Percentiles rank a stretch among this genome's conserved stretches.
phyloP scores from a whole-genome alignment of 2,329 filamentous ascomycete genomes.

The Nigrospora osmanthi region DNA sequence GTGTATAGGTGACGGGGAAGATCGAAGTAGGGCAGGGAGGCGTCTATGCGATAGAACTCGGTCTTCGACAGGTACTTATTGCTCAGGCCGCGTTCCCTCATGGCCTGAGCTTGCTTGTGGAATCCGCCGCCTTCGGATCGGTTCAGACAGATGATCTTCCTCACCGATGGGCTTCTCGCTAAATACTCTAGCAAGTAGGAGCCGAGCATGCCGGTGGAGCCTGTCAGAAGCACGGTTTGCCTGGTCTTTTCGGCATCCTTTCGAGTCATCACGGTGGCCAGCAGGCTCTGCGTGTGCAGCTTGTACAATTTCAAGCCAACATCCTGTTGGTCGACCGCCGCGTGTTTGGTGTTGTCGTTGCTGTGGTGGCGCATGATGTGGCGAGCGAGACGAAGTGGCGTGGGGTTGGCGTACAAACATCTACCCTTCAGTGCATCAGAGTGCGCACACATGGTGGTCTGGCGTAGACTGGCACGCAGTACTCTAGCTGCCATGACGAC shows the following conservation, averaged over 20 bases:
- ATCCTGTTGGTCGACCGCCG: conserved; percentile 17
- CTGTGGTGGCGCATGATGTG: conserved; percentile 15
- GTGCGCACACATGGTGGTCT: conserved; percentile 16
- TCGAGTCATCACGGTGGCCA: conserved; percentile 6
- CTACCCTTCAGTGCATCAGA: conserved; percentile 21
- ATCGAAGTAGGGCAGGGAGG: conserved; percentile 38
- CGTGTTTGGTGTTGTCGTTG: neutral
- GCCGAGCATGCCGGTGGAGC: conserved; percentile 42
- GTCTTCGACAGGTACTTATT: conserved; percentile 24
- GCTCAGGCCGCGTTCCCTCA: conserved; percentile 28
- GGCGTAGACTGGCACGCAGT: conserved; percentile 23
- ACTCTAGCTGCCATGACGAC: conserved; percentile 28
- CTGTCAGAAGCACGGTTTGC: conserved; percentile 33
- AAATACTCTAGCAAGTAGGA: conserved; percentile 36
- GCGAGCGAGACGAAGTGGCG: conserved; percentile 21
- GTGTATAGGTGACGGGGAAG: conserved; percentile 28
- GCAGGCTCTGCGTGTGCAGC: conserved; percentile 23
- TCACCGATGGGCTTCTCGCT: conserved; percentile 22
- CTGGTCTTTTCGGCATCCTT: conserved; percentile 9
- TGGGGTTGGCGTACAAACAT: conserved; percentile 30
- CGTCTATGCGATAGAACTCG: conserved; percentile 41
- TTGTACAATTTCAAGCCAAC: conserved; percentile 20
- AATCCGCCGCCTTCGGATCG: conserved; percentile 30
- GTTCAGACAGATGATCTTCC: conserved; percentile 41
- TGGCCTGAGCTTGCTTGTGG: conserved; percentile 28